phyloP scores from a whole-genome alignment of 2,329 filamentous ascomycete species.

The Xylogone sp. region DNA sequence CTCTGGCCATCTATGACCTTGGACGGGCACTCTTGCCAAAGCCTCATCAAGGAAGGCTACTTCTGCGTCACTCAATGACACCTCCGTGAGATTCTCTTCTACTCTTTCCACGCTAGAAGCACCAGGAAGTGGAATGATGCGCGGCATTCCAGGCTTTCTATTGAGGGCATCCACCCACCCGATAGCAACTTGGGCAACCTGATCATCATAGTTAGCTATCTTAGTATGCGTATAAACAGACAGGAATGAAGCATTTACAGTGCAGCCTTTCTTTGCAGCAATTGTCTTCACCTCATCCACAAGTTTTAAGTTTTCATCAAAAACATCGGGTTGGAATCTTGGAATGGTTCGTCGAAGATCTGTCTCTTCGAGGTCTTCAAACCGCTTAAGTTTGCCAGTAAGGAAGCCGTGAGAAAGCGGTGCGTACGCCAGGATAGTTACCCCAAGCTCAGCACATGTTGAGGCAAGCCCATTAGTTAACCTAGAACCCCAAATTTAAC shows the following conservation, averaged over 20 bases:
- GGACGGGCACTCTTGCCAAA: neutral
- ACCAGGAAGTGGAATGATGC: constrained; percentile 7
- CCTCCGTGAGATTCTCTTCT: neutral
- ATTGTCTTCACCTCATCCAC: constrained; percentile 38
- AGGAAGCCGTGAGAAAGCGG: constrained; percentile 43
- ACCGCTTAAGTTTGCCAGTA: constrained; percentile 28
- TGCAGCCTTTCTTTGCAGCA: constrained; percentile 41
- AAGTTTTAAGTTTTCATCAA: constrained; percentile 45
- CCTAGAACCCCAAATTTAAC: constrained; percentile 47
- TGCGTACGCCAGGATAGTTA: constrained; percentile 41
- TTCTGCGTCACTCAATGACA: neutral
- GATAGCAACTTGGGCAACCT: constrained; percentile 6
- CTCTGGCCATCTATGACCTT: neutral
- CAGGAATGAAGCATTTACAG: constrained; percentile 14
- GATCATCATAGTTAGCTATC: neutral
- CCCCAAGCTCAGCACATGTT: constrained; percentile 36
- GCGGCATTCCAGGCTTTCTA: constrained; percentile 3
- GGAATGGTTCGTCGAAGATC: constrained; percentile 33
- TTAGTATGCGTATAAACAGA: neutral
- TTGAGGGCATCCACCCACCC: constrained; percentile 2
- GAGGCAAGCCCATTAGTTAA: constrained; percentile 26
- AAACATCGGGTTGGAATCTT: constrained; percentile 41
- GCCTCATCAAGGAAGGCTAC: neutral
- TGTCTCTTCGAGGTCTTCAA: constrained; percentile 6
- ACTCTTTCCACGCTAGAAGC: neutral